phyloP scores from a whole-genome alignment of 768 basidiomycete genomes.

The Russula vinacea region DNA sequence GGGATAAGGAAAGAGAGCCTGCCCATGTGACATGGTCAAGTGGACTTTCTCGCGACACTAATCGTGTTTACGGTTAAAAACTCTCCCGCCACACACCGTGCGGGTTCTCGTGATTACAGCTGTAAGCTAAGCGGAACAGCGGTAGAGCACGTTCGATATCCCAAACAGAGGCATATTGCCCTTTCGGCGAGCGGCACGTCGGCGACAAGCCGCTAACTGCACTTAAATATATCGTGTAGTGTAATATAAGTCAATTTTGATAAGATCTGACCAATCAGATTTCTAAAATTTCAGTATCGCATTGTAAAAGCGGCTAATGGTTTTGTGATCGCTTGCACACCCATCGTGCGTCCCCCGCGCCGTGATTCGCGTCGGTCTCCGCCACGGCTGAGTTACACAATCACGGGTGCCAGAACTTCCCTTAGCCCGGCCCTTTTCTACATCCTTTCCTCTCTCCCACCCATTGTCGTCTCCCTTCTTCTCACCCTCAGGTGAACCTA shows the following conservation, averaged over 20 bases:
- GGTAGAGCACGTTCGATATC: not conserved
- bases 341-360: not conserved
- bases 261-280: not conserved
- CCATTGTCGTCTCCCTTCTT: not conserved
- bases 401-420: not conserved
- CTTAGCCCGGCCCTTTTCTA: not conserved
- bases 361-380: slow-evolving; percentile 7
- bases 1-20: not conserved
- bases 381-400: not conserved
- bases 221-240: not conserved
- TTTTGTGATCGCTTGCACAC: not conserved
- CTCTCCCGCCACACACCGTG: not conserved
- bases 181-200: not conserved
- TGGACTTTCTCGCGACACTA: not conserved
- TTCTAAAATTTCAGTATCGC: not conserved
- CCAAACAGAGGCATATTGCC: not conserved
- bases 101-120: slow-evolving; percentile 1
- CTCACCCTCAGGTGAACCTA: not conserved
- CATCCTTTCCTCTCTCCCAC: not conserved
- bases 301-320: not conserved
- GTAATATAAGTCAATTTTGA: not conserved
- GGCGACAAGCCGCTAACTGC: not conserved
- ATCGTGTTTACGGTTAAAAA: too few species aligned
- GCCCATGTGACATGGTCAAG: not conserved
- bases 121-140: too few species aligned